Base-by-base conservation (phyloP, 192 early-diverging fungal genomes). In the Backusella mclennaniae region DNA sequence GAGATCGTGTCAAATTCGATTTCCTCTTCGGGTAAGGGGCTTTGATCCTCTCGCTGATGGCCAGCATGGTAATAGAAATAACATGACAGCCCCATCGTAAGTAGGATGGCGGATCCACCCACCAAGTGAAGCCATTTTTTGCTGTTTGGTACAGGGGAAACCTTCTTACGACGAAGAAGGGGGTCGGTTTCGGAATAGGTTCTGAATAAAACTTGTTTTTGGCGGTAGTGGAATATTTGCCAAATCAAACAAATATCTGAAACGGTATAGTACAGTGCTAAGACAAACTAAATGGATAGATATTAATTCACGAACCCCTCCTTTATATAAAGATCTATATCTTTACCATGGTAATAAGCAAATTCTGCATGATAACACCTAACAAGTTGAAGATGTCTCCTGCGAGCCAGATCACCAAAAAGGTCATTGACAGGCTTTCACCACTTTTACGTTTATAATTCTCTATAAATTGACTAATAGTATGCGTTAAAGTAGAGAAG, bases 391-490 rank as follows among this genome's bases (percentile, higher is more conserved):
- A 90, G 4, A 93, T 76, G 71, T 96, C 95, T 36, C 93, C 95
- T 9, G 90, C 77, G 3, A 94, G 79, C 95, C 95, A 96, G 52
- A 93, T 89, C 29, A 90, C 75, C 67, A 93, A 81, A 82, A 95
- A 95, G 6, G 80, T 72, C 71, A 93, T 76, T 29, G 92, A 94
- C 23, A 96, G 78, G 11, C 92, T 91, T 68, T 93, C 92, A 63
- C 93, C 92, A 78, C 90, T 92, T 78, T 93, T 90, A 35, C 92
- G 86, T 78, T 79, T 79, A 84, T 94, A 95, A 85, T 95, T 96
- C 73, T 89, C 86, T 73, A 83, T 90, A 29, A 96, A 84, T 85
- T 96, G 93, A 17, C 90, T 91, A 56, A 39, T 9, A 39, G 0
- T 33, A 11, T 33, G 33, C 33, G 33, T 33, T 33, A 33, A 33